Base-by-base conservation (phyloP, 805 yeast genomes). In the Saccharomycopsis lassenensis region DNA sequence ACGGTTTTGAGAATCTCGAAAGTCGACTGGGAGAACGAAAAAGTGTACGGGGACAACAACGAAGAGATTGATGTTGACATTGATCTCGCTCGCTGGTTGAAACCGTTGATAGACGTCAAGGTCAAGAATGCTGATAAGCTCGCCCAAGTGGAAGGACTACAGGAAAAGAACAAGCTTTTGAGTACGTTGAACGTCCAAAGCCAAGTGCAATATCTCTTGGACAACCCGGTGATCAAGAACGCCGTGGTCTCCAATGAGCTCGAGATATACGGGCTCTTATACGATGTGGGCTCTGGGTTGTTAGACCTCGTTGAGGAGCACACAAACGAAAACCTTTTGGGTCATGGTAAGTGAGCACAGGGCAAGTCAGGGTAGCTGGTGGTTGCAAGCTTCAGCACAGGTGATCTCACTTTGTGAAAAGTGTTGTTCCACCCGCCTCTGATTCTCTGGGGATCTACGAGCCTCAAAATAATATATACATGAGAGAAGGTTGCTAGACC, bases 261-360 rank as follows among this genome's bases (percentile, higher is more conserved):
- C 24, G 79, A 81, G 52, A 77, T 87, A 29, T 75, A 82, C 67
- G 95, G 95, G 0, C 56, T 86, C 50, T 68, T 87, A 33, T 87
- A 85, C 60, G 85, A 86, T 52, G 94, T 85, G 16, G 75, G 69
- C 24, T 68, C 81, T n/a, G 96, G 95, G 17, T 63, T 66, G 21
- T 61, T 85, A 38, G n/a, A n/a, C n/a, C n/a, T n/a, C n/a, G n/a
- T n/a, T n/a, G n/a, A n/a, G n/a, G n/a, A n/a, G n/a, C n/a, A n/a
- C n/a, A n/a, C n/a, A n/a, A n/a, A n/a, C n/a, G n/a, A n/a, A n/a
- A n/a, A n/a, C n/a, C n/a, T n/a, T n/a, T n/a, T n/a, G n/a, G n/a
- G n/a, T n/a, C n/a, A n/a, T n/a, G n/a, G n/a, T n/a, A n/a, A n/a
- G n/a, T n/a, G n/a, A n/a, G n/a, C n/a, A n/a, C n/a, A n/a, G n/a